Base-by-base conservation (phyloP, 805 yeast species). In the Barnettozyma siamensis region DNA sequence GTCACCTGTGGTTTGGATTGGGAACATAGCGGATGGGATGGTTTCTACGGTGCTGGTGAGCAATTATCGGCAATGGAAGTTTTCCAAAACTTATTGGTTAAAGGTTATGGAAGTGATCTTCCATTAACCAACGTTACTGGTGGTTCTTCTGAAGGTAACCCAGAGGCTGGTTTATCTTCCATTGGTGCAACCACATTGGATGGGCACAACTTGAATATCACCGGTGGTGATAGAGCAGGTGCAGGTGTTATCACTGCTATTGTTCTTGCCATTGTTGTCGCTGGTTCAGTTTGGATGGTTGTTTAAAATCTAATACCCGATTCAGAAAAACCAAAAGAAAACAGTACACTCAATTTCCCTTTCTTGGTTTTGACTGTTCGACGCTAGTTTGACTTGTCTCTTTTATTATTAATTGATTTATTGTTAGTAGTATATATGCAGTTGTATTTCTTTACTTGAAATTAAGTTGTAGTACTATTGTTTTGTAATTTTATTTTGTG, bases 201-300 rank as follows among this genome's bases (percentile, higher is more conserved):
- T 45, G 53, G 31, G 15, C 26, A 75, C 50, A 58, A 55, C 34
- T 59, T 81, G 36, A 64, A 59, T 1, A 76, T 88, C 33, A 66
- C 77, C 1, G 60, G 67, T 0, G 78, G 75, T 45, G 96, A 87
- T 57, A 75, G 72, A 53, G 96, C 88, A 2, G 98, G 98, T 37
- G 96, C 97, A 1, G 95, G 94, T 36, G 67, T 89, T 18, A 61
- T 87, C 33, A 91, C 99, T 0, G 94, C 89, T 0, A 61, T 87
- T 6, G 79, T 83, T 1, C 60, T 87, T 48, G 75, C 76, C 2
- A 58, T 70, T 3, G 53, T 88, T 19, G 58, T 80, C 17, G 87
- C 80, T 29, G 78, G 88, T 19, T 73, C 84, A 26, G 67, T 79
- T 27, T 88, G 98, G 96, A 82, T 91, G 89, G 57, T 79, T 38